These are phyloP conservation scores for Pseudognaphalium luteoalbum DNA, from an alignment of 129 eudicot genomes.

Conservation along the genomic window DNA sequence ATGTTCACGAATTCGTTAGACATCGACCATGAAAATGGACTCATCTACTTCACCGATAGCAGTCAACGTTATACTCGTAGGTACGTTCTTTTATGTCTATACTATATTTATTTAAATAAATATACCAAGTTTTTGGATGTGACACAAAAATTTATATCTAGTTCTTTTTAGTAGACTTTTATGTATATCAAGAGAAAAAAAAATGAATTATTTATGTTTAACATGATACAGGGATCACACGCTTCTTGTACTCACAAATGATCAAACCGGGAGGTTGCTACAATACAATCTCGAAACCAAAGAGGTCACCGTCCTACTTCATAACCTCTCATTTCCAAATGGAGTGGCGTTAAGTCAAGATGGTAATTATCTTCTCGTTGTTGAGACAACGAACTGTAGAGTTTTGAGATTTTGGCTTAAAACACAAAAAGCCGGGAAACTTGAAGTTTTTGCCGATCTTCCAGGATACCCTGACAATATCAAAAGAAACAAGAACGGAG, in stretches of 20 bases:
- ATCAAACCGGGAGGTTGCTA: slow-evolving; percentile 71
- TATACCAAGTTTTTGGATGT: too few species aligned
- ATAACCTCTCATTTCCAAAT: slow-evolving; percentile 71
- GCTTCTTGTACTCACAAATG: slow-evolving; percentile 42
- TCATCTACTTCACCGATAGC: slow-evolving; percentile 49
- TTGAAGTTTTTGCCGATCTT: slow-evolving; percentile 52
- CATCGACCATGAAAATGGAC: slow-evolving; percentile 47
- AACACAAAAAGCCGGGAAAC: slow-evolving; percentile 47
- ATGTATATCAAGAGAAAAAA: too few species aligned
- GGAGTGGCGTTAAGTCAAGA: slow-evolving; percentile 82
- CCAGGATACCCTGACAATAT: slow-evolving; percentile 82
- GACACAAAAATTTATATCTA: too few species aligned
- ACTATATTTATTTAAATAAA: too few species aligned
- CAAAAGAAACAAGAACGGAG: slow-evolving; percentile 53
- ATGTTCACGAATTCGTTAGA: too few species aligned
- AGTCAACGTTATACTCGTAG: slow-evolving; percentile 70
- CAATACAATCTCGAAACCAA: slow-evolving; percentile 55
- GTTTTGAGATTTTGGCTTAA: slow-evolving; percentile 66
- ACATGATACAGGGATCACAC: slow-evolving; percentile 39
- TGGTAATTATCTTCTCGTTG: slow-evolving; percentile 58
- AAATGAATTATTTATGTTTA: too few species aligned
- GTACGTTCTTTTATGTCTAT: slow-evolving; percentile 10
- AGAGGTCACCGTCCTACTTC: slow-evolving; percentile 44
- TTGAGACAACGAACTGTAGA: slow-evolving; percentile 57
- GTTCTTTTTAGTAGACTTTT: too few species aligned